These are phyloP conservation scores for Aegilops longissima DNA, from an alignment of 176 grass and related monocot genomes.

Conservation along the genomic window DNA sequence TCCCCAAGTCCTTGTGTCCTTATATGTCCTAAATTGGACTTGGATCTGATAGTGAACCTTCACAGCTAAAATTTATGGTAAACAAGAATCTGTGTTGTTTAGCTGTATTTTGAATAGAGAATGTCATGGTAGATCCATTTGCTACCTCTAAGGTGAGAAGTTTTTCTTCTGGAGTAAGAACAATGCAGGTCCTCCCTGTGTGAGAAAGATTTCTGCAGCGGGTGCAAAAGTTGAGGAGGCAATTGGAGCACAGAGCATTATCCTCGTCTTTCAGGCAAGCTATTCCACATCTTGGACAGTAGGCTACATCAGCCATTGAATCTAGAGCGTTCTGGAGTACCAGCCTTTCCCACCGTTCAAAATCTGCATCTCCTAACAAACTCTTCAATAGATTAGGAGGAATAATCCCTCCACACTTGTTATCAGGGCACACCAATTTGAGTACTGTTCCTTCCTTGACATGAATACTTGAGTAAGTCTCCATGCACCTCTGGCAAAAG, in stretches of 20 bases:
- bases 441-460: conserved; percentile 54
- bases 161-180: conserved; percentile 48
- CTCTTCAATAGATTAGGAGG: conserved; percentile 48
- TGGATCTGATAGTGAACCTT: not conserved
- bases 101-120: not conserved
- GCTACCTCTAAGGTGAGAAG: conserved; percentile 49
- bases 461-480: conserved; percentile 57
- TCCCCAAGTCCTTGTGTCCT: not conserved
- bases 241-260: conserved; percentile 48
- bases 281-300: conserved; percentile 61
- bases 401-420: conserved; percentile 35
- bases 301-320: conserved; percentile 49
- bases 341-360: conserved; percentile 52
- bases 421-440: conserved; percentile 40
- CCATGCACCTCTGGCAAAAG: conserved; percentile 59
- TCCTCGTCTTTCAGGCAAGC: conserved; percentile 51
- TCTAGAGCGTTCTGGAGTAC: conserved; percentile 53
- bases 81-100: not conserved
- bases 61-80: not conserved
- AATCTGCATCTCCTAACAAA: conserved; percentile 47
- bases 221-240: conserved; percentile 55
- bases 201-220: conserved; percentile 38
- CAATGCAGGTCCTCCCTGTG: conserved; percentile 41
- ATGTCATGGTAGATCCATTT: not conserved
- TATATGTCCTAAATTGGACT: not conserved